Percentiles rank a stretch among this genome's conserved stretches.
phyloP scores from a whole-genome alignment of 2,329 filamentous ascomycete species.

The Neofusicoccum laricinum region DNA sequence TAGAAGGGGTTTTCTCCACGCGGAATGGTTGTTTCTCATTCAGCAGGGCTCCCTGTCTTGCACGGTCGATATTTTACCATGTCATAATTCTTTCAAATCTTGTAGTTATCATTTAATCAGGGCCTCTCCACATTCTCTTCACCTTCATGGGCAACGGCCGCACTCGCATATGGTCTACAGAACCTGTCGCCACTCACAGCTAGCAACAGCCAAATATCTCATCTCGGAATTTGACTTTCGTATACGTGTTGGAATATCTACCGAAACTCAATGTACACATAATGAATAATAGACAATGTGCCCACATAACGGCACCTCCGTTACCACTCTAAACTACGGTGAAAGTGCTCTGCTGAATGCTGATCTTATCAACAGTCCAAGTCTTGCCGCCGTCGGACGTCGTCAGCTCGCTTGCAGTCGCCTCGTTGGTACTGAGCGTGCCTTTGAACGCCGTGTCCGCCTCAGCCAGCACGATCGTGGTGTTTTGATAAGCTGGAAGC shows the following conservation, averaged over 20 bases:
- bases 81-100: not conserved
- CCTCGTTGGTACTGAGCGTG: slow-evolving; percentile 36
- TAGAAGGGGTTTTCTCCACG: not conserved
- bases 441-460: slow-evolving; percentile 40
- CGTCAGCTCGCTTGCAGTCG: slow-evolving; percentile 40
- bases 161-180: not conserved
- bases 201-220: not conserved
- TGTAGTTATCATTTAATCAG: slow-evolving; percentile 7
- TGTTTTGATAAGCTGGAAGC: slow-evolving; percentile 24
- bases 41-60: not conserved
- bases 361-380: slow-evolving; percentile 42
- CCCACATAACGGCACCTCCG: not conserved
- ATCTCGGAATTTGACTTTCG: not conserved
- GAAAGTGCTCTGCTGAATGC: slow-evolving; percentile 24
- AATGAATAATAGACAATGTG: too few species aligned
- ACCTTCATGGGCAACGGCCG: not conserved
- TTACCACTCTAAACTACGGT: not conserved
- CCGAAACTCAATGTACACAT: not conserved
- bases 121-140: not conserved
- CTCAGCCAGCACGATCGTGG: slow-evolving; percentile 33
- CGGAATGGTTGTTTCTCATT: not conserved
- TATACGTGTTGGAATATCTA: not conserved
- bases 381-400: slow-evolving; percentile 44
- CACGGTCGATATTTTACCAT: not conserved
- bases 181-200: not conserved